A percentile compares a stretch with the other conserved stretches of the same genome.
phyloP scores from a whole-genome alignment of 345 rosid species.

The Stellera chamaejasme region DNA sequence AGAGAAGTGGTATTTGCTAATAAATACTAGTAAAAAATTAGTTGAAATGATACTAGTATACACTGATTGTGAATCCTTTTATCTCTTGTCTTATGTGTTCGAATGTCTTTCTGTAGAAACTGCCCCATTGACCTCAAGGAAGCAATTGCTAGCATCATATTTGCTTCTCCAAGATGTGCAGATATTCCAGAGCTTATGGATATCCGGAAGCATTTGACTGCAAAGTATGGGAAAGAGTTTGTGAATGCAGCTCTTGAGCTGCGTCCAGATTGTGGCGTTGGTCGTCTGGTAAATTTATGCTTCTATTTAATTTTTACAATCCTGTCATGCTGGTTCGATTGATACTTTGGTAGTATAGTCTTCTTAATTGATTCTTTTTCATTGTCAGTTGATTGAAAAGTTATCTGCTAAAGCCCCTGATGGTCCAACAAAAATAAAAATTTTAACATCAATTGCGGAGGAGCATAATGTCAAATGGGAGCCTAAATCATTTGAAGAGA shows the following conservation, averaged over 20 bases:
- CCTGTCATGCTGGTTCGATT: neutral
- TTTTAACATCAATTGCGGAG: slow-evolving; percentile 65
- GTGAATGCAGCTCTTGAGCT: slow-evolving; percentile 61
- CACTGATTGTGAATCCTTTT: neutral
- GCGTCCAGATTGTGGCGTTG: slow-evolving; percentile 80
- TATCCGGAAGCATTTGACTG: slow-evolving; percentile 53
- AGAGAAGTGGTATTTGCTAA: neutral
- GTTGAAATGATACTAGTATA: neutral
- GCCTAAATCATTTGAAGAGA: slow-evolving; percentile 46
- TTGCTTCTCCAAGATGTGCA: slow-evolving; percentile 76
- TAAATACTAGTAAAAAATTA: neutral
- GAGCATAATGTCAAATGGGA: slow-evolving; percentile 83
- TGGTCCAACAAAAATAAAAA: slow-evolving; percentile 64
- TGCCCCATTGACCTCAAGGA: slow-evolving; percentile 85
- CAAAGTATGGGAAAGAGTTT: slow-evolving; percentile 92
- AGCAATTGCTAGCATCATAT: slow-evolving; percentile 54
- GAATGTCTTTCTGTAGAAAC: slow-evolving; percentile 20
- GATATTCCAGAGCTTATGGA: slow-evolving; percentile 74
- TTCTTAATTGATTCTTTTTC: neutral
- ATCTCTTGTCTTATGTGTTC: neutral
- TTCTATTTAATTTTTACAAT: neutral
- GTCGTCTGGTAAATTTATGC: slow-evolving; percentile 57
- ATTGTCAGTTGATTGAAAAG: slow-evolving; percentile 66
- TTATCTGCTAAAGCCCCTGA: slow-evolving; percentile 79
- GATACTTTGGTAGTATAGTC: neutral